These are phyloP conservation scores for Termitomyces bulborhizus DNA, from an alignment of 768 basidiomycete species.

Conservation along the genomic window DNA sequence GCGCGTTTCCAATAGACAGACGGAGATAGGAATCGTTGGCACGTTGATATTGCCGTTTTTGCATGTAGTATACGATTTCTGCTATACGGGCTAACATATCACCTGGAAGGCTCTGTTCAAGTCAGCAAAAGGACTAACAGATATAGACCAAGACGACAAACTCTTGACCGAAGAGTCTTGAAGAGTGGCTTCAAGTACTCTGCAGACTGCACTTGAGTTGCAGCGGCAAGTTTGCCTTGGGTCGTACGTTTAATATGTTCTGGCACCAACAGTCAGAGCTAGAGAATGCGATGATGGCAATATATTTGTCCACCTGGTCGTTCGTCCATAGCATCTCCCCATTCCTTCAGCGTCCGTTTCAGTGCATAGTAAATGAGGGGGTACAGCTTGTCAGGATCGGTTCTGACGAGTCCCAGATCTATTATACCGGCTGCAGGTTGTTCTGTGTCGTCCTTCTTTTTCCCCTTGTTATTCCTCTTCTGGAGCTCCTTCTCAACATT, in stretches of 20 bases:
- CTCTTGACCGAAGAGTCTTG: conserved; percentile 82
- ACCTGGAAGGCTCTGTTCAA: conserved; percentile 59
- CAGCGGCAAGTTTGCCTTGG: conserved; percentile 91
- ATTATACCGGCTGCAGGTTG: conserved; percentile 51
- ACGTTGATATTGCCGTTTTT: conserved; percentile 88
- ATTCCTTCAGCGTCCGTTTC: conserved; percentile 90
- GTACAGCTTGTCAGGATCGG: conserved; percentile 91
- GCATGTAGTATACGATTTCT: conserved; percentile 96
- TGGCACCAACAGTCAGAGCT: conserved; percentile 19
- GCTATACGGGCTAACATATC: conserved; percentile 85
- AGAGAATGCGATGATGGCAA: background rate
- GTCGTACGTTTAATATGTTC: conserved; percentile 83
- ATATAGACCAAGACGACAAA: conserved; percentile 31
- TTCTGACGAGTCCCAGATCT: conserved; percentile 78
- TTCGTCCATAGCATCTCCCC: conserved; percentile 93
- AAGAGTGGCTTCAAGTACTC: conserved; percentile 97
- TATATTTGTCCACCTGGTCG: conserved; percentile 62
- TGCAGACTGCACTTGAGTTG: conserved; percentile 91
- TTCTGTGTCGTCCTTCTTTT: conserved; percentile 61
- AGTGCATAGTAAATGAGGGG: conserved; percentile 95
- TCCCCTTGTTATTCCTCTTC: conserved; percentile 52
- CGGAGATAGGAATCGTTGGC: conserved; percentile 98
- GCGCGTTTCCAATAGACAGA: conserved; percentile 95
- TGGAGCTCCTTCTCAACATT: conserved; percentile 63
- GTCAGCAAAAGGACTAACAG: background rate